Evolutionary conservation across 441 rosid species (phyloP), one percentile per base, ranked within the genome.

Genomic region (Croton setiger): DNA sequence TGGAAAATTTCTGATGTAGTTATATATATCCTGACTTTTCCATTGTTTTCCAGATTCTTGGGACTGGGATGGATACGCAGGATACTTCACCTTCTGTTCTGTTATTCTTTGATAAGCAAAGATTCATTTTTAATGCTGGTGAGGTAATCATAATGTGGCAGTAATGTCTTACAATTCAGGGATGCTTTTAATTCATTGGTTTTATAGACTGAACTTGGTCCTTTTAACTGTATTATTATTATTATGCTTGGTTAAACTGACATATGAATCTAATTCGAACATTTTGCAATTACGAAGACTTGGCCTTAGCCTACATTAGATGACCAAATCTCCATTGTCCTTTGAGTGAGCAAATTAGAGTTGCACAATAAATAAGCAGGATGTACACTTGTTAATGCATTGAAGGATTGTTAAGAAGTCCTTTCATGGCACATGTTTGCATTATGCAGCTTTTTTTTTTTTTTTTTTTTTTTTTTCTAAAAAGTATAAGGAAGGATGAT

Each of bases 1-100:
- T 20, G 23, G 9, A 18, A 21, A 64, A 64, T 64, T 2, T 15
- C 20, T 17, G 35, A 13, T 27, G 14, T 36, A 36, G 17, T 37
- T 35, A 66, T 69, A 13, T 36, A 51, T 36, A 66, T 64, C 36
- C 44, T 36, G 63, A 44, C 52, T 44, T 76, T 47, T 36, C 41
- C 43, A 39, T 10, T 59, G 21, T 69, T 7, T 72, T 58, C 51
- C 80, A 93, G 97, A 90, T 91, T 60, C 81, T 93, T 58, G 98
- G 98, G 57, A 93, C 95, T 27, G 98, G 98, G 73, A 88, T 93
- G 96, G 98, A 93, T 78, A 91, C 97, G 44, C 97, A 93, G 76
- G 98, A 93, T 67, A 91, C 97, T 0, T 91, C 93, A 2, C 87
- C 98, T 60, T 93, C 97, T 4, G 93, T 93, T 23, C 75, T 93